A percentile compares a stretch with the other conserved stretches of the same genome.
These are phyloP conservation scores for Ogataea henricii DNA, from an alignment of 805 yeast genomes.

Conservation along the genomic window DNA sequence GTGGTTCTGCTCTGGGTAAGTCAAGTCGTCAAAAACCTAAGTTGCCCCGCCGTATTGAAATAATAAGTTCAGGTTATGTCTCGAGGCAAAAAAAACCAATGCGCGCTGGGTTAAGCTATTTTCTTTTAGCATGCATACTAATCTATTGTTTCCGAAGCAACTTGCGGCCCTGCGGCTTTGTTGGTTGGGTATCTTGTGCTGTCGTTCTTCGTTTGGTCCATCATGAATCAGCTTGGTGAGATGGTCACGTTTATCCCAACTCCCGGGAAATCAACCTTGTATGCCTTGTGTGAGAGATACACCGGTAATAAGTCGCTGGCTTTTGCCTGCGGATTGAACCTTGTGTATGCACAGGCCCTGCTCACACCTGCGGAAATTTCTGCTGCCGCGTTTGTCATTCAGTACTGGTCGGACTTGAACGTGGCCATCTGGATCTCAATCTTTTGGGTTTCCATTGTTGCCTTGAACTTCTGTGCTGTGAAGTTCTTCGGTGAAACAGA, in stretches of 20 bases:
- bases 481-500: constrained; percentile 48
- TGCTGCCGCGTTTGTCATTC: constrained; percentile 61
- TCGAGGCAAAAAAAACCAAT: not conserved
- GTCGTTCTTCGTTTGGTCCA: constrained; percentile 63
- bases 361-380: constrained; percentile 52
- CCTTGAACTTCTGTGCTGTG: constrained; percentile 49
- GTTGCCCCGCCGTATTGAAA: no score
- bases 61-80: not conserved
- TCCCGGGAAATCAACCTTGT: constrained; percentile 48
- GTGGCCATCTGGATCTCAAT: constrained; percentile 63
- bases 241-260: constrained; percentile 63
- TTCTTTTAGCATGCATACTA: constrained; percentile 1
- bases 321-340: constrained; percentile 41
- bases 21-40: not conserved
- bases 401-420: constrained; percentile 57
- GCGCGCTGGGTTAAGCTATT: not conserved
- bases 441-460: constrained; percentile 47
- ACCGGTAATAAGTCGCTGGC: constrained; percentile 31
- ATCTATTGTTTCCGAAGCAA: constrained; percentile 9
- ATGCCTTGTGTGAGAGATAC: constrained; percentile 31
- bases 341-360: constrained; percentile 35
- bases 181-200: constrained; percentile 64
- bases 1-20: constrained; percentile 40
- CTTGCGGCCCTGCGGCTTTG: constrained; percentile 38
- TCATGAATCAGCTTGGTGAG: constrained; percentile 66